Evolutionary conservation across 257 asterid genomes (phyloP), one percentile per base, ranked within the genome.

Genomic region (Jasminum sambac): DNA sequence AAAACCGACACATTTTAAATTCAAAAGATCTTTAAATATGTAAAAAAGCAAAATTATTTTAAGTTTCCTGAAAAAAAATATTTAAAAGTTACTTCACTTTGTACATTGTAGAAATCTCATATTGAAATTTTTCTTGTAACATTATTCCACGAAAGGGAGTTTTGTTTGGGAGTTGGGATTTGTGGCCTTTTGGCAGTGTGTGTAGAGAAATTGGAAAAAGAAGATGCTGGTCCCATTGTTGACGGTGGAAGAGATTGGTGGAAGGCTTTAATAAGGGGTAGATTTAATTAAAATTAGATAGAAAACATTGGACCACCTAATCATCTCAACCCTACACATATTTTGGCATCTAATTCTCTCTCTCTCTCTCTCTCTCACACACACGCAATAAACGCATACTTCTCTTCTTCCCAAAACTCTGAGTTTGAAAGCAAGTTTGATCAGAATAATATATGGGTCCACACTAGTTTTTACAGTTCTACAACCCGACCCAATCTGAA

Each of bases 271-370:
- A 84, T 71, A 66, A 48, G 46, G 55, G 78, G 71, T 74, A 71
- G 87, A 76, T 83, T 87, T 83, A 86, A 87, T 85, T 89, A 72
- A 87, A 82, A 89, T 86, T 85, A 86, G 91, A 86, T 89, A 88
- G 92, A 86, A 80, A 80, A 81, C 43, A 2, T 10, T 76, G 98
- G 98, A 89, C 98, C 96, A 91, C 98, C 85, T n/a, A n/a, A n/a
- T 85, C 89, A 84, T 85, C 84, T 68, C 73, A 80, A 75, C 82
- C 71, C 84, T 58, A 57, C 85, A 83, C 84, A 71, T 42, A 66
- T 70, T 50, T 76, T 79, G 77, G 91, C 80, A 88, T 86, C 93
- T 79, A 81, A 80, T 86, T 82, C 89, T 38, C 57, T 21, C 61
- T 25, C 42, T 61, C 50, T 42, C 58, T 40, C 30, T 55, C 74